A percentile compares a stretch with the other conserved stretches of the same genome.
Conservation (phyloP, 345 rosid species). For the Eucalyptus globulus region DNA sequence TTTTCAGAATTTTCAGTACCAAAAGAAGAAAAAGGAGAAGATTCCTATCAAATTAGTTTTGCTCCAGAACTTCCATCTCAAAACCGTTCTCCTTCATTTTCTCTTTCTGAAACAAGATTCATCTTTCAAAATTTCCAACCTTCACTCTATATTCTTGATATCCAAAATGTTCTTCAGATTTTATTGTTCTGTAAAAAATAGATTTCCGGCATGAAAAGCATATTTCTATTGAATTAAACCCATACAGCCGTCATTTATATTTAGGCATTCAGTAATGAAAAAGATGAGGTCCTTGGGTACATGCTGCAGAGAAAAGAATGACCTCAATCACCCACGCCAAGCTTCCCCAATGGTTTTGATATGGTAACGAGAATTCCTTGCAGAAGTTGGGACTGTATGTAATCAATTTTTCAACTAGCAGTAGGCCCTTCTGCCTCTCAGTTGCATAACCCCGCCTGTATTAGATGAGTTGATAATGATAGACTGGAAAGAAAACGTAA, state of each 20-base stretch:
- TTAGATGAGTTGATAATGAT: not conserved
- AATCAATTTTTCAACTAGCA: slow-evolving; percentile 83
- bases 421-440: slow-evolving; percentile 79
- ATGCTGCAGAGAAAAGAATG: not conserved
- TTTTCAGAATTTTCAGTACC: too few relatives aligned
- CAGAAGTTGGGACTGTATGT: slow-evolving; percentile 74
- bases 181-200: too few relatives aligned
- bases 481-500: not conserved
- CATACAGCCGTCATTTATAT: not conserved
- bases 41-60: too few relatives aligned
- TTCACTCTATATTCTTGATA: too few relatives aligned
- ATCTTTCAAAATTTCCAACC: too few relatives aligned
- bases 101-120: too few relatives aligned
- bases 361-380: slow-evolving; percentile 39
- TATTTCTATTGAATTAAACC: too few relatives aligned
- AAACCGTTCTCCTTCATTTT: too few relatives aligned
- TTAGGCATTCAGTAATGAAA: not conserved
- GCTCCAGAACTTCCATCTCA: too few relatives aligned
- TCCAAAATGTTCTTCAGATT: too few relatives aligned
- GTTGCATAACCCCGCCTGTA: slow-evolving; percentile 90
- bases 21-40: too few relatives aligned
- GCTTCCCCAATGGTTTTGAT: slow-evolving; percentile 69
- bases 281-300: not conserved
- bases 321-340: slow-evolving; percentile 78
- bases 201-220: too few relatives aligned